These are phyloP conservation scores for Craspedostauros australis DNA, from an alignment of 108 stramenopile species.

Conservation along the genomic window DNA sequence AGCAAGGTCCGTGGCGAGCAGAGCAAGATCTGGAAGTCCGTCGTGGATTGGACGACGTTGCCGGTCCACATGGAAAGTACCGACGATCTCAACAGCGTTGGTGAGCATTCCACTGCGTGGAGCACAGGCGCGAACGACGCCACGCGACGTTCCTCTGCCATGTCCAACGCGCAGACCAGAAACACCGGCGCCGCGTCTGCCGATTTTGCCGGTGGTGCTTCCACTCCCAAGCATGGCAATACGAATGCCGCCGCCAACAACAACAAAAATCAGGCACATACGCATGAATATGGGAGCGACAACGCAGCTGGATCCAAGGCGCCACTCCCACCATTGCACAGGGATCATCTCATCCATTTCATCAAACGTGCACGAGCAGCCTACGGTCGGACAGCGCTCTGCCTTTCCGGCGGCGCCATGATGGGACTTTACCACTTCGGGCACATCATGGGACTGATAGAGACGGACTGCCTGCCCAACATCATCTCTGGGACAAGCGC, in stretches of 20 bases:
- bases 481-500: slow-evolving; percentile 94
- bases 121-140: too few relatives aligned
- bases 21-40: slow-evolving; percentile 22
- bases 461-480: slow-evolving; percentile 80
- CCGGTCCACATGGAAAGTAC: not conserved
- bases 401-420: slow-evolving; percentile 88
- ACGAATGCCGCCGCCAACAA: not conserved
- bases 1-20: slow-evolving; percentile 21
- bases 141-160: too few relatives aligned
- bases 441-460: slow-evolving; percentile 75
- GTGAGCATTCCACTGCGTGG: not conserved
- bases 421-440: slow-evolving; percentile 96
- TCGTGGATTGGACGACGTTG: slow-evolving; percentile 26
- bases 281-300: not conserved
- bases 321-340: slow-evolving; percentile 22
- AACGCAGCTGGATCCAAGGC: not conserved
- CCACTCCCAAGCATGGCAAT: not conserved
- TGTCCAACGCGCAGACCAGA: too few relatives aligned
- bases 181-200: too few relatives aligned
- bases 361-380: slow-evolving; percentile 88
- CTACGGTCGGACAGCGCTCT: slow-evolving; percentile 94
- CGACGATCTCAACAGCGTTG: not conserved
- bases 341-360: slow-evolving; percentile 57
- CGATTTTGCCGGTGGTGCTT: too few relatives aligned
- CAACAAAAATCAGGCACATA: too few relatives aligned